phyloP scores from a whole-genome alignment of 768 basidiomycete genomes.

The Hygrocybe punicea region DNA sequence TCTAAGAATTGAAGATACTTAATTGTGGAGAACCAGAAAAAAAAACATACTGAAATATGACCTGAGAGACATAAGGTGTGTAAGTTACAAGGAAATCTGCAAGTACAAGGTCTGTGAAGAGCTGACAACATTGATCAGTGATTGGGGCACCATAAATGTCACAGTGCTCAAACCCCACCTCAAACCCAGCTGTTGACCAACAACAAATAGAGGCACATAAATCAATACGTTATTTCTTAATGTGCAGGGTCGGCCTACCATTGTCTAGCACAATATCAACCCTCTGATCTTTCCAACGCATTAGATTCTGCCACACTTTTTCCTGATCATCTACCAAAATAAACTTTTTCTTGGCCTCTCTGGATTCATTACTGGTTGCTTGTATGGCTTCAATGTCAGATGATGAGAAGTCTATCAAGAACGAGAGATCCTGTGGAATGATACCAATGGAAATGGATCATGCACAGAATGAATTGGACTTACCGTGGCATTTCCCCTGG shows the following conservation, averaged over 20 bases:
- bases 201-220: conserved; percentile 1
- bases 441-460: not conserved
- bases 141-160: conserved; percentile 87
- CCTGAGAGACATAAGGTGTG: conserved; percentile 76
- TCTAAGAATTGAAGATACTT: too few relatives aligned
- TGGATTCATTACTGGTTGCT: conserved; percentile 75
- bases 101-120: conserved; percentile 91
- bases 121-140: conserved; percentile 46
- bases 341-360: conserved; percentile 67
- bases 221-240: too few relatives aligned
- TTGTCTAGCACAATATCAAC: conserved; percentile 93
- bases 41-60: conserved; percentile 81
- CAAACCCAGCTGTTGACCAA: conserved; percentile 71
- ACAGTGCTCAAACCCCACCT: conserved; percentile 66
- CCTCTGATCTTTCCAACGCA: conserved; percentile 44
- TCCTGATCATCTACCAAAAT: conserved; percentile 85
- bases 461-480: conserved; percentile 12
- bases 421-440: conserved; percentile 82
- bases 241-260: conserved; percentile 42
- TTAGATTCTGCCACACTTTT: conserved; percentile 68
- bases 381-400: conserved; percentile 83
- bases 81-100: conserved; percentile 90
- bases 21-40: not conserved
- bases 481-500: conserved; percentile 93
- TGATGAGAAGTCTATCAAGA: conserved; percentile 80